Percentiles rank a stretch among this genome's conserved stretches.
Evolutionary conservation across 768 basidiomycete species (phyloP).

Genomic region (Pleurotus tuoliensis): DNA sequence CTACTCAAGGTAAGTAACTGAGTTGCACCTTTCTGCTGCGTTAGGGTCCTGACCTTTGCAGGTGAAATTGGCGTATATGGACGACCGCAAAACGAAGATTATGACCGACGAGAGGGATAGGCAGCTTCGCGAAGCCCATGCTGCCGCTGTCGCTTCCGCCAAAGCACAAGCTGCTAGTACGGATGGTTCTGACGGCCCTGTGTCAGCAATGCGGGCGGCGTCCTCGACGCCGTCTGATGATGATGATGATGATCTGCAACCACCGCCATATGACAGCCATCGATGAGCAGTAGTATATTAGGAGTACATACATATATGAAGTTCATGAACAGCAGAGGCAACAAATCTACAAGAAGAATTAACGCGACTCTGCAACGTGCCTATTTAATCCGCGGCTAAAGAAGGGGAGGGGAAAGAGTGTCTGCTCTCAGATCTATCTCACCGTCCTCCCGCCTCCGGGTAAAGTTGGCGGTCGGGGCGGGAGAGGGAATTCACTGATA

Average conservation of each 20-base stretch:
- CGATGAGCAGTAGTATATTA: neutral
- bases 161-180: slow-evolving; percentile 11
- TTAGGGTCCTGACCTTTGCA: slow-evolving; percentile 20
- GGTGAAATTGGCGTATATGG: slow-evolving; percentile 78
- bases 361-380: neutral
- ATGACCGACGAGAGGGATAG: slow-evolving; percentile 57
- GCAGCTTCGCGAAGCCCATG: slow-evolving; percentile 40
- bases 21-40: neutral
- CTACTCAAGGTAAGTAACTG: slow-evolving; percentile 47
- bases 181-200: neutral
- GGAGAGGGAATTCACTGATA: slow-evolving; percentile 34
- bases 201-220: neutral
- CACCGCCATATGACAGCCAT: neutral
- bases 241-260: neutral
- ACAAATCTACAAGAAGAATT: too few relatives aligned
- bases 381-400: too few relatives aligned
- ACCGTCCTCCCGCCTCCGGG: too few relatives aligned
- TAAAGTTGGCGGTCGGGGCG: slow-evolving; percentile 24
- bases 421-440: too few relatives aligned
- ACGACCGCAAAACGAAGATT: slow-evolving; percentile 64
- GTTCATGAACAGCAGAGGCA: too few relatives aligned
- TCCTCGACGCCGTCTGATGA: neutral
- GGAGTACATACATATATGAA: too few relatives aligned
- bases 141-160: slow-evolving; percentile 19
- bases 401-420: too few relatives aligned